Conservation (phyloP, 306 rosid species). For the Prunus mongolica region DNA sequence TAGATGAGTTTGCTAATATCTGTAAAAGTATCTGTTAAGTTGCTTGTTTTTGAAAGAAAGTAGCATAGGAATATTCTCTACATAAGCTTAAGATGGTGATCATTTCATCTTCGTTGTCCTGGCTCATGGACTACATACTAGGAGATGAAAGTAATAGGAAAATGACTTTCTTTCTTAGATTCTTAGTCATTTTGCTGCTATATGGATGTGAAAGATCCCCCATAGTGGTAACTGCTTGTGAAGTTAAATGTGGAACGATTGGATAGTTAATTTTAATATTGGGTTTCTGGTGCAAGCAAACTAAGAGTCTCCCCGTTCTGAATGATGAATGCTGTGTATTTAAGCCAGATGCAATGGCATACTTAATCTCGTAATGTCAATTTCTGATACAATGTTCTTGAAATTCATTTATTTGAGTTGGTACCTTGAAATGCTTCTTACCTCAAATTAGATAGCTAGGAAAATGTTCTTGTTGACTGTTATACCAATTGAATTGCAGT, state of each 20-base stretch:
- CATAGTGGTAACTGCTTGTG: neutral
- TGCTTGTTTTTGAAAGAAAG: neutral
- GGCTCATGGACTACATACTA: neutral
- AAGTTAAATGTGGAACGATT: neutral
- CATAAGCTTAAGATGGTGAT: neutral
- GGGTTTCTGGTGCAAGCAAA: neutral
- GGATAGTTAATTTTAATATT: neutral
- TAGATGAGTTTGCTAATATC: conserved; percentile 3
- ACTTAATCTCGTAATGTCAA: neutral
- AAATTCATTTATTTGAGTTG: neutral
- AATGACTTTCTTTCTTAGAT: neutral
- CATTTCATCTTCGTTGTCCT: neutral
- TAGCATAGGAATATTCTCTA: too few relatives aligned
- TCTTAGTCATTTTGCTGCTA: neutral
- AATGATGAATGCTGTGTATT: neutral
- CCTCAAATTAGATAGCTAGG: neutral
- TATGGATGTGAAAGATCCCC: neutral
- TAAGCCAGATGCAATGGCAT: neutral
- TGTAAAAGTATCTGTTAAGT: neutral
- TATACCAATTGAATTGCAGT: neutral
- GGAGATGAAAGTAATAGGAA: neutral
- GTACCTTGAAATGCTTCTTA: neutral
- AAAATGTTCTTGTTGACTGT: neutral
- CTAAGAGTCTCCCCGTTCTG: neutral
- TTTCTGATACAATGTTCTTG: neutral